A percentile compares a stretch with the other conserved stretches of the same genome.
These are phyloP conservation scores for Aechmea fasciata DNA, from an alignment of 176 grass and related monocot species.

Conservation along the genomic window DNA sequence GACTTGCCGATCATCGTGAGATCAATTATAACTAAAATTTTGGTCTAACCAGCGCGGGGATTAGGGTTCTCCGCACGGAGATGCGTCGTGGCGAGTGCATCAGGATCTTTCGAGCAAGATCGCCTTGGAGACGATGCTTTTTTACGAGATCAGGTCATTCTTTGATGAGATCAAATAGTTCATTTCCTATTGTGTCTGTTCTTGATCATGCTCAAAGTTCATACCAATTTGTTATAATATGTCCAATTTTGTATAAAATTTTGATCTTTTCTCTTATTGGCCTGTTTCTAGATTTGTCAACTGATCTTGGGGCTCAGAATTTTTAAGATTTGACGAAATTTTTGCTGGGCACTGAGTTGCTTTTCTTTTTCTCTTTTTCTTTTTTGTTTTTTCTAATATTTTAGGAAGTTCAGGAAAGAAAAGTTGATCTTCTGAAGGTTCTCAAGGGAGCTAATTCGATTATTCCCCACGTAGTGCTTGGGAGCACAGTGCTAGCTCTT, in stretches of 20 bases:
- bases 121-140: constrained; percentile 9
- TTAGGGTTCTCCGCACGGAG: constrained; percentile 11
- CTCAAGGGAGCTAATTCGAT: constrained; percentile 59
- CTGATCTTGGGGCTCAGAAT: background rate
- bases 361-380: constrained; percentile 9
- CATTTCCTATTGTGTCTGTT: background rate
- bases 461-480: constrained; percentile 83
- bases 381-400: constrained; percentile 11
- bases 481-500: constrained; percentile 79
- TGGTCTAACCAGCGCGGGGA: constrained; percentile 25
- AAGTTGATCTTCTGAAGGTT: constrained; percentile 43
- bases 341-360: background rate
- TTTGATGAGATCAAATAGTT: background rate
- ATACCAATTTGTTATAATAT: background rate
- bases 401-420: constrained; percentile 34
- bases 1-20: background rate
- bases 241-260: background rate
- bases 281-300: too few relatives aligned
- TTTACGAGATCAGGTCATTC: constrained; percentile 30
- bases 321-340: background rate
- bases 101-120: constrained; percentile 40
- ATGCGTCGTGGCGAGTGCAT: constrained; percentile 13
- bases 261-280: too few relatives aligned
- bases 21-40: constrained; percentile 9
- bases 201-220: too few relatives aligned